Base-by-base conservation (phyloP, 2,329 filamentous ascomycete genomes). In the Scedosporium boydii region DNA sequence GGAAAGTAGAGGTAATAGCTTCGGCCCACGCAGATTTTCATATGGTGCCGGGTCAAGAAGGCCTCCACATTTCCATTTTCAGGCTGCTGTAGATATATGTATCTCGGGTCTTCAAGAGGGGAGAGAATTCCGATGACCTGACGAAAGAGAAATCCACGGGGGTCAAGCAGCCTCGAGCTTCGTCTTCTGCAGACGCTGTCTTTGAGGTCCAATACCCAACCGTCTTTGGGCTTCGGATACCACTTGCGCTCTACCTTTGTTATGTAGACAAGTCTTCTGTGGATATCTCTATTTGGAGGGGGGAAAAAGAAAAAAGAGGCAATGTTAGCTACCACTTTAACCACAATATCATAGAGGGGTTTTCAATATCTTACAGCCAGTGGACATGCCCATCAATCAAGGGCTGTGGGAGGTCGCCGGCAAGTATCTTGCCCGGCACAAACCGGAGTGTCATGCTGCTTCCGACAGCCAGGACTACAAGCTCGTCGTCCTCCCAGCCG, bases 381-480 rank as follows among this genome's bases (percentile, higher is more conserved):
- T 89, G 86, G 0, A 81, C 74, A 59, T 82, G 87, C 6, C 78
- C 71, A 0, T 80, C 69, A 0, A 86, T 64, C 0, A 89, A 72
- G 0, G 75, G 68, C 0, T 65, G 66, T 0, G 86, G 87, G 0
- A 88, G 70, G 65, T 86, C 84, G 0, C 65, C 63, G 1, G 56
- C 65, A 34, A 80, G 78, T 0, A 71, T 23, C 0, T 67, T 26
- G 1, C 69, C 64, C 0, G 75, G 74, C 3, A 80, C 66, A 5
- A 74, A 68, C 1, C 27, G 21, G n/a, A 23, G 27, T 4, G 27
- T 10, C 21, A 26, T 16, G 51, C 51, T 27, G 6, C 1, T 62
- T 58, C 0, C 64, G n/a, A 6, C 51, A 2, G 80, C 79, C 41
- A 76, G 74, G 3, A 87, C 75, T 0, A 85, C 66, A 0, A 82